A percentile compares a stretch with the other conserved stretches of the same genome.
Evolutionary conservation across 371 early-diverging fungal species (phyloP).

Genomic region (Mucor mucedo): DNA sequence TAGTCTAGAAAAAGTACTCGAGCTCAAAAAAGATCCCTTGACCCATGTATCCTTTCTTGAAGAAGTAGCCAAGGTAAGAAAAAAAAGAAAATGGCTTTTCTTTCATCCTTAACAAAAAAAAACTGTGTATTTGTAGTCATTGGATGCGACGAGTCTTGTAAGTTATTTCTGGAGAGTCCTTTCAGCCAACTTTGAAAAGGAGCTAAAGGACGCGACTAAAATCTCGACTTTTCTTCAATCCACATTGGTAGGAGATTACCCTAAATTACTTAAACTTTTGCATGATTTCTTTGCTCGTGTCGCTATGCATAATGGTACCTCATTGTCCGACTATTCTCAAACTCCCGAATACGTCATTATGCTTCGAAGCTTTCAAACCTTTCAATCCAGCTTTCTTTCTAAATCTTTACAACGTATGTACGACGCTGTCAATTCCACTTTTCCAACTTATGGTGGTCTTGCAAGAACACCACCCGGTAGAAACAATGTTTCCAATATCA

Average conservation of each 20-base stretch:
- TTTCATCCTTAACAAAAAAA: too few species aligned
- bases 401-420: constrained; percentile 65
- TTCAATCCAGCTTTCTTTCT: constrained; percentile 72
- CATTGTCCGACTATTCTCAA: constrained; percentile 59
- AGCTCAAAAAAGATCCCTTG: constrained; percentile 70
- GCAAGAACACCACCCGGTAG: constrained; percentile 42
- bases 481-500: constrained; percentile 60
- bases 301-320: constrained; percentile 60
- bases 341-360: constrained; percentile 73
- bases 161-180: constrained; percentile 56
- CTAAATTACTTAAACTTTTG: constrained; percentile 72
- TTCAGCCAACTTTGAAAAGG: constrained; percentile 53
- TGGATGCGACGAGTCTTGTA: constrained; percentile 49
- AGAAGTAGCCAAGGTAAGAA: constrained; percentile 46
- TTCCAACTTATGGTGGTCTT: constrained; percentile 48
- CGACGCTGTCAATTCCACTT: constrained; percentile 65
- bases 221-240: constrained; percentile 70
- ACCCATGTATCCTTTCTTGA: constrained; percentile 73
- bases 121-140: constrained; percentile 26
- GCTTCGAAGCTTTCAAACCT: constrained; percentile 68
- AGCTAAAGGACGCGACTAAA: constrained; percentile 52
- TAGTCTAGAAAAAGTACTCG: constrained; percentile 71
- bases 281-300: constrained; percentile 80
- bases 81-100: neutral
- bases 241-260: constrained; percentile 77